A percentile compares a stretch with the other conserved stretches of the same genome.
phyloP scores from a whole-genome alignment of 2,329 filamentous ascomycete species.

The Iodosphaeria phyllophila region DNA sequence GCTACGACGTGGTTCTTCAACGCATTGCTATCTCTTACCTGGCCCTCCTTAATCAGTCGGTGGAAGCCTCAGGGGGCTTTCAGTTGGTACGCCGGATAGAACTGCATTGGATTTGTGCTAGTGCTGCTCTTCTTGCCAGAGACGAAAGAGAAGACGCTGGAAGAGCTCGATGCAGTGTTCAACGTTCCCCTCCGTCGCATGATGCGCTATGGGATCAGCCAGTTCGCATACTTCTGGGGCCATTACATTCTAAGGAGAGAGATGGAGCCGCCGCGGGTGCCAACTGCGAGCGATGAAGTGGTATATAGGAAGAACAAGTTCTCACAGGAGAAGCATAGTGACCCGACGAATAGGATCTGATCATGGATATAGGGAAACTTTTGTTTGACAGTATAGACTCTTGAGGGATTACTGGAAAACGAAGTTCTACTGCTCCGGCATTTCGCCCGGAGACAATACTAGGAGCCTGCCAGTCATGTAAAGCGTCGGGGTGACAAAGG shows the following conservation, averaged over 20 bases:
- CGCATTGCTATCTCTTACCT: slow-evolving; percentile 20
- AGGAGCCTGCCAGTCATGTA: too few species aligned
- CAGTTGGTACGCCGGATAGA: slow-evolving; percentile 29
- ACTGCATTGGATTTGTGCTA: slow-evolving; percentile 23
- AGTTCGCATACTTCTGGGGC: slow-evolving; percentile 14
- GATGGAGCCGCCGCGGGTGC: slow-evolving; percentile 9
- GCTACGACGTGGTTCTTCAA: slow-evolving; percentile 31
- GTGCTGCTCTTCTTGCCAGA: slow-evolving; percentile 23
- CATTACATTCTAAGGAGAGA: slow-evolving; percentile 12
- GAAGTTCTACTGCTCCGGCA: too few species aligned
- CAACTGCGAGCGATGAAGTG: slow-evolving; percentile 7
- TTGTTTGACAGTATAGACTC: too few species aligned
- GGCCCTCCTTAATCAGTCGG: slow-evolving; percentile 22
- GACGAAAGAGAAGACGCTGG: slow-evolving; percentile 24
- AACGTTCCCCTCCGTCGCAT: slow-evolving; percentile 12
- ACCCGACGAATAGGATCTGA: too few species aligned
- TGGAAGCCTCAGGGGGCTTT: slow-evolving; percentile 28
- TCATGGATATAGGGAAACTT: too few species aligned
- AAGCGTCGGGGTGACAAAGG: too few species aligned
- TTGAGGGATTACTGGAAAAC: too few species aligned
- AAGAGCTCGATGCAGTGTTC: slow-evolving; percentile 23
- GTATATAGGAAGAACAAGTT: slow-evolving; percentile 10
- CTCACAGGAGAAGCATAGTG: slow-evolving; percentile 9
- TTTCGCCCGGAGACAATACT: too few species aligned
- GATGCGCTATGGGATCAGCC: slow-evolving; percentile 16